Evolutionary conservation across 306 rosid species (phyloP).

Genomic region (Senna siamea): DNA sequence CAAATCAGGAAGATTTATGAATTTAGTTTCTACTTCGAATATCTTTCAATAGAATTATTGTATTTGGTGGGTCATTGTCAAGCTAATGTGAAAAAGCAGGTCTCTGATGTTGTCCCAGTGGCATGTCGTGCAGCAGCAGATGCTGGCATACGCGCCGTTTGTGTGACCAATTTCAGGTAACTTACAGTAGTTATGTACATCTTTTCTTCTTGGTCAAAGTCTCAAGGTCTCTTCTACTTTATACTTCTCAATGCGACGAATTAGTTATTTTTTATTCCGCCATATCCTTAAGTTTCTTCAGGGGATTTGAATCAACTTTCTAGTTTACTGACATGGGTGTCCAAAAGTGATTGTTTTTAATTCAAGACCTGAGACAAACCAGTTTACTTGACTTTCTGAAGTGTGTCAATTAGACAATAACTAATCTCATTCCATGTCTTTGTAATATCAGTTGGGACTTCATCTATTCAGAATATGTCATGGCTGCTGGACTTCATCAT

Average conservation of each 20-base stretch:
- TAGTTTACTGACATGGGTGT: constrained; percentile 26
- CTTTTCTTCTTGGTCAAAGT: constrained; percentile 8
- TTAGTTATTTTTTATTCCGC: neutral
- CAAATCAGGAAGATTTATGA: neutral
- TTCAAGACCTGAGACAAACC: constrained; percentile 19
- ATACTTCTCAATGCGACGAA: constrained; percentile 40
- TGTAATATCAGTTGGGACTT: constrained; percentile 89
- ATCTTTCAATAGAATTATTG: neutral
- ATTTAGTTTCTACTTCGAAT: constrained; percentile 30
- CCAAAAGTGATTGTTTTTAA: constrained; percentile 23
- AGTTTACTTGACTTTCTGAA: neutral
- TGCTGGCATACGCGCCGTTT: constrained; percentile 95
- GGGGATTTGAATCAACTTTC: constrained; percentile 3
- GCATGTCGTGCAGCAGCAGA: constrained; percentile 97
- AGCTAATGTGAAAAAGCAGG: constrained; percentile 54
- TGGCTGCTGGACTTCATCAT: constrained; percentile 91
- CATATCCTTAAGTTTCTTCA: constrained; percentile 10
- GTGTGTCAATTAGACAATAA: neutral
- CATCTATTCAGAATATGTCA: constrained; percentile 92
- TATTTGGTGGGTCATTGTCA: constrained; percentile 33
- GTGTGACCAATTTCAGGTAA: constrained; percentile 94
- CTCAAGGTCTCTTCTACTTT: constrained; percentile 2
- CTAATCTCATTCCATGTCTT: constrained; percentile 26
- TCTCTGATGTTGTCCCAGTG: constrained; percentile 96
- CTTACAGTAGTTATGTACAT: neutral